Conservation (phyloP, 2,329 filamentous ascomycete genomes). For the Cytospora mali region DNA sequence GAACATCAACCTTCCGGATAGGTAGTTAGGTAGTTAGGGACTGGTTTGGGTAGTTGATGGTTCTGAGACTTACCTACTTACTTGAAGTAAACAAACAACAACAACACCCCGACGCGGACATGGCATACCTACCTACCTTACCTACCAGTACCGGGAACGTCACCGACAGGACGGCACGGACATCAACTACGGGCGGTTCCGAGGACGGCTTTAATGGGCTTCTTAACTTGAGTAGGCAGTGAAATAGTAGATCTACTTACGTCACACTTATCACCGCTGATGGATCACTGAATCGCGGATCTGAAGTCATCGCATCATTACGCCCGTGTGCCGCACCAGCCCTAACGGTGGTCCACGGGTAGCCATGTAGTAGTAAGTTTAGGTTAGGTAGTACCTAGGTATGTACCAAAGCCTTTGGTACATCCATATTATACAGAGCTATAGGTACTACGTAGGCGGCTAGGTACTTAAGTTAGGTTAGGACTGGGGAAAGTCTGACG, state of each 20-base stretch:
- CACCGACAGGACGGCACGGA: neutral
- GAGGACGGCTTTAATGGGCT: neutral
- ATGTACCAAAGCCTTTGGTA: no score
- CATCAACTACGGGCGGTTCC: neutral
- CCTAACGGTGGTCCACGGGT: no score
- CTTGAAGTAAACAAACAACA: no score
- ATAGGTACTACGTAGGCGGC: neutral
- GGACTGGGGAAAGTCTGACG: no score
- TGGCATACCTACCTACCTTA: no score
- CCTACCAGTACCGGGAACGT: neutral
- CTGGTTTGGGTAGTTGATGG: neutral
- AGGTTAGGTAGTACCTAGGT: neutral
- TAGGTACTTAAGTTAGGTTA: neutral
- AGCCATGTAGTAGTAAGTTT: no score
- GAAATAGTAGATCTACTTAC: neutral
- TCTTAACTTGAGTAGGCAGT: neutral
- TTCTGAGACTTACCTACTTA: no score
- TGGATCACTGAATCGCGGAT: neutral
- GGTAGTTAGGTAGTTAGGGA: neutral
- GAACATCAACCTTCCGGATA: neutral
- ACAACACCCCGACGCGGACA: no score
- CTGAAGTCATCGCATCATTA: neutral
- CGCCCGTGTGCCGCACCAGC: neutral
- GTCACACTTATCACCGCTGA: neutral
- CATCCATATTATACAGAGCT: no score